These are phyloP conservation scores for Solanum hybrid DNA, from an alignment of 305 asterid genomes.

Conservation along the genomic window DNA sequence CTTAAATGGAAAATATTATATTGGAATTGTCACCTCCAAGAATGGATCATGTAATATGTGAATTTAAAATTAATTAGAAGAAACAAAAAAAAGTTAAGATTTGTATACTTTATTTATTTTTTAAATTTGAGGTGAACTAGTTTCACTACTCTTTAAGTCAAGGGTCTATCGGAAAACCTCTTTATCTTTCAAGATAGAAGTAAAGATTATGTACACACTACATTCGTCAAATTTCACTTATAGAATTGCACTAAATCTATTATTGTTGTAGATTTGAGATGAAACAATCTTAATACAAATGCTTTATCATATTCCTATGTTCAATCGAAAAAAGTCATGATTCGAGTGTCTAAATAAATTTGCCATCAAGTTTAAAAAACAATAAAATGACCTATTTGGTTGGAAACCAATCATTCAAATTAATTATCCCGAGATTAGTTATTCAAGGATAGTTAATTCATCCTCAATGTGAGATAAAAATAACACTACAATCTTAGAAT, in stretches of 20 bases:
- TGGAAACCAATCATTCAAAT: not conserved
- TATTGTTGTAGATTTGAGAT: not conserved
- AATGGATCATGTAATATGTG: too few relatives aligned
- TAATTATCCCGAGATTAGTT: not conserved
- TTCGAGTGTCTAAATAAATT: not conserved
- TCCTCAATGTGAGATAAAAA: too few relatives aligned
- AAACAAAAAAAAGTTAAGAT: too few relatives aligned
- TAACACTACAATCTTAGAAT: too few relatives aligned
- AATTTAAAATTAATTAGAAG: too few relatives aligned
- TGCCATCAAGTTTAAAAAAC: not conserved
- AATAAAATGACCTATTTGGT: not conserved
- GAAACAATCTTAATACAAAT: not conserved
- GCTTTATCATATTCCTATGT: not conserved
- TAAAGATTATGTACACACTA: accelerated
- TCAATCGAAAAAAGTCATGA: not conserved
- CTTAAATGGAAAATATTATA: too few relatives aligned
- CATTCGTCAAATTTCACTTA: not conserved
- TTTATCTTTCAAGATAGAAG: not conserved
- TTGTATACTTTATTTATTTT: not conserved
- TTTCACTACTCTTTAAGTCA: too few relatives aligned
- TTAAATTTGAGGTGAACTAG: not conserved
- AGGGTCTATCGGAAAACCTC: not conserved
- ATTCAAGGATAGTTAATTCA: too few relatives aligned
- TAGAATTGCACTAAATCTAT: not conserved
- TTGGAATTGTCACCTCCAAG: too few relatives aligned